These are phyloP conservation scores for Penicillium sp. DNA, from an alignment of 2,329 filamentous ascomycete species.

Conservation along the genomic window DNA sequence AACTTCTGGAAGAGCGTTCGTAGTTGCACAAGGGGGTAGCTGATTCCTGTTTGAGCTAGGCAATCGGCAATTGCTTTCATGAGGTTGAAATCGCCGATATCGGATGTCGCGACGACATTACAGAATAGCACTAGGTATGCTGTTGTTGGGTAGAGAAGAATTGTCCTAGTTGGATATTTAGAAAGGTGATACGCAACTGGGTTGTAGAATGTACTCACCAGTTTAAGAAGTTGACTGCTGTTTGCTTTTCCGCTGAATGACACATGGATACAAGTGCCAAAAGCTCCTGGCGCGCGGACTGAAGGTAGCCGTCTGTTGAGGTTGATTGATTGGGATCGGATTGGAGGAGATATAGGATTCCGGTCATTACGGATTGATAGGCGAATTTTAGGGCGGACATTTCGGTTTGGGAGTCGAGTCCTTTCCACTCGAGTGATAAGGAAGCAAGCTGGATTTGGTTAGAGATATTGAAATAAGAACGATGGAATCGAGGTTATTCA, in stretches of 20 bases:
- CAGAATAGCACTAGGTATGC: slow-evolving; percentile 25
- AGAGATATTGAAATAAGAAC: not conserved
- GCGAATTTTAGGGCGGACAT: slow-evolving; percentile 22
- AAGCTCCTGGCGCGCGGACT: slow-evolving; percentile 23
- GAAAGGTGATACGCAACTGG: not conserved
- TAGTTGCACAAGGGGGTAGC: slow-evolving; percentile 15
- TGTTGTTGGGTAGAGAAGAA: slow-evolving; percentile 24
- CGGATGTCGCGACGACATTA: slow-evolving; percentile 21
- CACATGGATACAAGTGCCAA: slow-evolving; percentile 20
- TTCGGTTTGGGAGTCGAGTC: slow-evolving; percentile 19
- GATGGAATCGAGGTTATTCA: not conserved
- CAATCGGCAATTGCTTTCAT: slow-evolving; percentile 18
- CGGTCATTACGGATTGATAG: slow-evolving; percentile 23
- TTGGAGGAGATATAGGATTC: slow-evolving; percentile 20
- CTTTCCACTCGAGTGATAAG: slow-evolving; percentile 17
- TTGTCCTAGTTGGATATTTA: slow-evolving; percentile 12
- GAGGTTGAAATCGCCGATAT: slow-evolving; percentile 21
- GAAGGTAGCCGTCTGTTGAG: slow-evolving; percentile 14
- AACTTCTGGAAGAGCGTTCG: slow-evolving; percentile 19
- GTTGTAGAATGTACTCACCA: slow-evolving; percentile 10
- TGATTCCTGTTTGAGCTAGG: slow-evolving; percentile 15
- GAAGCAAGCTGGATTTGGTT: slow-evolving; percentile 11
- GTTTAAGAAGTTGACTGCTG: slow-evolving; percentile 18
- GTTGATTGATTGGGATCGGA: not conserved
- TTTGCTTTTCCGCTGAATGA: slow-evolving; percentile 14